phyloP scores from a whole-genome alignment of 2,329 filamentous ascomycete species.

The Neonectria magnoliae region DNA sequence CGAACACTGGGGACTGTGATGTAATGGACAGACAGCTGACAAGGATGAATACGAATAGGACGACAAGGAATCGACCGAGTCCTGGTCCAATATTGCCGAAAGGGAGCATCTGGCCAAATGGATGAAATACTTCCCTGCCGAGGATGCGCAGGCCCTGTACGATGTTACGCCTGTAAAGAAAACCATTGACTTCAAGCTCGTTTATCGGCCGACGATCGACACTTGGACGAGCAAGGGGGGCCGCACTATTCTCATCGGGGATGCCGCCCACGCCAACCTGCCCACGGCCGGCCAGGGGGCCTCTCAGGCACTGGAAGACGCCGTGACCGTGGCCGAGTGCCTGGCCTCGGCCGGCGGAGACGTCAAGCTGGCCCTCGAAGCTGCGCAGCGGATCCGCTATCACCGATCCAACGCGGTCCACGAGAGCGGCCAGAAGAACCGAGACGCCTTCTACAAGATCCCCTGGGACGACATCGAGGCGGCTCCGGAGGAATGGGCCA shows the following conservation, averaged over 20 bases:
- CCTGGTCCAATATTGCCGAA: conserved; percentile 21
- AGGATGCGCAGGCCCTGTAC: conserved; percentile 16
- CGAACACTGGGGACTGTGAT: no score
- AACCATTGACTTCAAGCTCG: conserved; percentile 23
- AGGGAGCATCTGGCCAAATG: conserved; percentile 17
- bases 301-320: conserved; percentile 20
- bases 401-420: conserved; percentile 22
- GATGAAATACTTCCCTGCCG: conserved; percentile 17
- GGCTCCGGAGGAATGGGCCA: conserved; percentile 9
- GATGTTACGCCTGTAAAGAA: conserved; percentile 16
- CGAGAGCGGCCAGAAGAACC: conserved; percentile 19
- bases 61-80: conserved; percentile 21
- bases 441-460: conserved; percentile 21
- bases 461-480: conserved; percentile 24
- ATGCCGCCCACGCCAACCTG: conserved; percentile 20
- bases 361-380: conserved; percentile 20
- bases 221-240: conserved; percentile 19
- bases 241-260: conserved; percentile 21
- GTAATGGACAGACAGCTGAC: background rate
- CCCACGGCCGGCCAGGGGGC: conserved; percentile 21
- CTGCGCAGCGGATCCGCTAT: conserved; percentile 18
- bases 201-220: conserved; percentile 20
- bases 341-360: conserved; percentile 3
- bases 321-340: conserved; percentile 15
- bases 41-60: conserved; percentile 2